Evolutionary conservation across 1,284 basidiomycete species (phyloP).

Genomic region (Ganoderma sinense): DNA sequence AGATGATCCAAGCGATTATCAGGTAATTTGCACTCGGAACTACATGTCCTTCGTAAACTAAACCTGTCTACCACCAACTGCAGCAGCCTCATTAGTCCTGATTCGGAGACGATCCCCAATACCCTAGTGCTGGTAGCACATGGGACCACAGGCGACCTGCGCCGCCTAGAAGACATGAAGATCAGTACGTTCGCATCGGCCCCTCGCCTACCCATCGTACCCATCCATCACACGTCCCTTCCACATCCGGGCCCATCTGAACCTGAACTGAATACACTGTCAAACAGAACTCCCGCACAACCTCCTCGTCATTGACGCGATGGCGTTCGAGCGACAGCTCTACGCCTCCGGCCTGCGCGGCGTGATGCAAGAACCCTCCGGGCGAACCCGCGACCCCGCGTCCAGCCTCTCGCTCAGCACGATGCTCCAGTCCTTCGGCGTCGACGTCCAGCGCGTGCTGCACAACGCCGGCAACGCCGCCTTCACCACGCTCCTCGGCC

Average conservation of each 20-base stretch:
- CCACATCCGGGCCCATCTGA: constrained; percentile 28
- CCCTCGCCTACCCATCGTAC: background rate
- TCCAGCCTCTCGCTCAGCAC: constrained; percentile 62
- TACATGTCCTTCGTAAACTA: constrained; percentile 10
- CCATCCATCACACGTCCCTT: constrained; percentile 4
- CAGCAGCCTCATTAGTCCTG: constrained; percentile 80
- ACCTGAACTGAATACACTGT: constrained; percentile 21
- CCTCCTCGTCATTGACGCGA: constrained; percentile 74
- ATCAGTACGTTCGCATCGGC: constrained; percentile 60
- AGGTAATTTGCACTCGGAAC: constrained; percentile 51
- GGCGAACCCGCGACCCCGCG: constrained; percentile 53
- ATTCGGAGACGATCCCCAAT: constrained; percentile 78
- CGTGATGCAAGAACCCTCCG: constrained; percentile 64
- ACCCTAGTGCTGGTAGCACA: constrained; percentile 80
- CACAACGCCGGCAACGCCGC: constrained; percentile 81
- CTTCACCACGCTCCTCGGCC: constrained; percentile 64
- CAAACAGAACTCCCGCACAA: constrained; percentile 74
- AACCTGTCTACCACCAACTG: constrained; percentile 12
- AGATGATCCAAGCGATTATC: constrained; percentile 79
- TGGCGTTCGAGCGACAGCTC: constrained; percentile 65
- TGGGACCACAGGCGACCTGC: constrained; percentile 62
- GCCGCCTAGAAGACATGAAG: constrained; percentile 75
- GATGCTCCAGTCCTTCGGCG: constrained; percentile 59
- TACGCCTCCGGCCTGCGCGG: constrained; percentile 64
- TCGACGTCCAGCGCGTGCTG: constrained; percentile 51